A percentile compares a stretch with the other conserved stretches of the same genome.
Evolutionary conservation across 2,329 filamentous ascomycete genomes (phyloP).

Genomic region (Stemphylium beticola): DNA sequence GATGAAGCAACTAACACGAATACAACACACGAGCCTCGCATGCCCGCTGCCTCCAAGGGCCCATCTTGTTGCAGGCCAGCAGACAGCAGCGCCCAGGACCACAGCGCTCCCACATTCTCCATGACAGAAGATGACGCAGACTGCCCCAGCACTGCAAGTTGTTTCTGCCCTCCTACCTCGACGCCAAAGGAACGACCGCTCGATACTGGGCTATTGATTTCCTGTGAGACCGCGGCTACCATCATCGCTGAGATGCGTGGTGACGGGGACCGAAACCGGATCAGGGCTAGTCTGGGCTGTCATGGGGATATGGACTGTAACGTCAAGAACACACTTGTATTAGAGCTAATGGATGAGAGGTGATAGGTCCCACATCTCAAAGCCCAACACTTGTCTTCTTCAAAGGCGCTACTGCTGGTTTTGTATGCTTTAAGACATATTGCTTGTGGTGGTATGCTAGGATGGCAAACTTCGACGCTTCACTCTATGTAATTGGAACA

Average conservation of each 20-base stretch:
- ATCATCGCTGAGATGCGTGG: constrained; percentile 40
- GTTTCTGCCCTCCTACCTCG: constrained; percentile 28
- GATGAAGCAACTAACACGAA: background rate
- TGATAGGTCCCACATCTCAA: background rate
- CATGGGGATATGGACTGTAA: constrained; percentile 21
- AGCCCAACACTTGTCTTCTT: too few species aligned
- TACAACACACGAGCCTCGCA: background rate
- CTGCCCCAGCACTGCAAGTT: constrained; percentile 25
- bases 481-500: constrained; percentile 27
- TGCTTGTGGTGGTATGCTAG: background rate
- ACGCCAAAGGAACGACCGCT: background rate
- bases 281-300: constrained; percentile 31
- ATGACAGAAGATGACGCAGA: constrained; percentile 9
- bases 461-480: background rate
- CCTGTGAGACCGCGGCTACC: constrained; percentile 35
- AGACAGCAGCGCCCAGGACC: background rate
- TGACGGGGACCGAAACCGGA: constrained; percentile 25
- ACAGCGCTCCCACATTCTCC: background rate
- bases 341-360: constrained; percentile 34
- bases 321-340: constrained; percentile 32
- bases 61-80: background rate
- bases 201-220: constrained; percentile 25
- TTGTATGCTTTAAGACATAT: background rate
- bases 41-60: background rate
- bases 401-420: too few species aligned